Conservation (phyloP, 202 grass and related monocot species). For the Carex sylvatica region DNA sequence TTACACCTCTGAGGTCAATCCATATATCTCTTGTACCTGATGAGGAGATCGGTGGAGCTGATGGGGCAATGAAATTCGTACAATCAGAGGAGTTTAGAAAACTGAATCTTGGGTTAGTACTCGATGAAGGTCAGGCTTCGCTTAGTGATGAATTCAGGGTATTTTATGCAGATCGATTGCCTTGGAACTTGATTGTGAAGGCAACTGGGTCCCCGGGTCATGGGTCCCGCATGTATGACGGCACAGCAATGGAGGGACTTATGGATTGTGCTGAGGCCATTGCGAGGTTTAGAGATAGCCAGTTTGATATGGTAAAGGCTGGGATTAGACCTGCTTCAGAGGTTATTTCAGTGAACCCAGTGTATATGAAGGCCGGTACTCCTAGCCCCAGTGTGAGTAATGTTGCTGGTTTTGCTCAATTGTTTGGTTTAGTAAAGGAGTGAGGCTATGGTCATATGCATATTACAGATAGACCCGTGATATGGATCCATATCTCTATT, state of each 20-base stretch:
- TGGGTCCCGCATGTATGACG: slow-evolving; percentile 76
- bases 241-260: slow-evolving; percentile 61
- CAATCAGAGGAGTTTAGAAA: slow-evolving; percentile 57
- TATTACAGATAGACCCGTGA: too few species aligned
- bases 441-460: too few species aligned
- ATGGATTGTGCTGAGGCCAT: slow-evolving; percentile 61
- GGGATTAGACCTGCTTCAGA: slow-evolving; percentile 50
- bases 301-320: slow-evolving; percentile 70
- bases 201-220: slow-evolving; percentile 62
- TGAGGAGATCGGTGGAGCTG: slow-evolving; percentile 68
- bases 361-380: slow-evolving; percentile 77
- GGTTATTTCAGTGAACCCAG: slow-evolving; percentile 73
- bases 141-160: slow-evolving; percentile 71
- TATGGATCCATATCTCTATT: too few species aligned
- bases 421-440: background rate
- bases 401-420: background rate
- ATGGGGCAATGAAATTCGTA: slow-evolving; percentile 51
- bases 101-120: slow-evolving; percentile 75
- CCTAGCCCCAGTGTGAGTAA: slow-evolving; percentile 65
- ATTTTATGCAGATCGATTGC: slow-evolving; percentile 74
- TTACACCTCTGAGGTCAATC: slow-evolving; percentile 59
- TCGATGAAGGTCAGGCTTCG: slow-evolving; percentile 94
- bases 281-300: slow-evolving; percentile 58
- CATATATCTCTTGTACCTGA: slow-evolving; percentile 89
- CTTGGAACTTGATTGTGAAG: slow-evolving; percentile 61